Percentiles rank a stretch among this genome's conserved stretches.
Evolutionary conservation across 2,329 filamentous ascomycete genomes (phyloP).

Genomic region (Phaeosphaeriaceae sp.): DNA sequence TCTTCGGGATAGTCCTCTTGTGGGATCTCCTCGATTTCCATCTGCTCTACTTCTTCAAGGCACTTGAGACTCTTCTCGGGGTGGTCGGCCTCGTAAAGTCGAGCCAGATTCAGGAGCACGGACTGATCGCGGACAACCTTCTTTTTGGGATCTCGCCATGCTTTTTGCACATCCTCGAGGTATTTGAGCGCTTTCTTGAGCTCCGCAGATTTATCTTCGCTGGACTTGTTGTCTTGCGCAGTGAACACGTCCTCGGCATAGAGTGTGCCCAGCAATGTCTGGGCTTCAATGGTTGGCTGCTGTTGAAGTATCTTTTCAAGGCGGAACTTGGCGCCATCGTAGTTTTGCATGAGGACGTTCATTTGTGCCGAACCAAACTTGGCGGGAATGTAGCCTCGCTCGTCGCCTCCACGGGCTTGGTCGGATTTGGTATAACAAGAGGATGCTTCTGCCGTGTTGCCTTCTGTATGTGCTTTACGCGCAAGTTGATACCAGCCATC

Average conservation of each 20-base stretch:
- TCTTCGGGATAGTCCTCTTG: constrained; percentile 72
- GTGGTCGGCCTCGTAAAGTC: constrained; percentile 84
- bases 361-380: constrained; percentile 95
- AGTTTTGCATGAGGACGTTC: constrained; percentile 81
- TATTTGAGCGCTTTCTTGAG: constrained; percentile 85
- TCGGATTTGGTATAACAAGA: constrained; percentile 92
- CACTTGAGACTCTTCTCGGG: constrained; percentile 94
- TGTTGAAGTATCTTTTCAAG: constrained; percentile 94
- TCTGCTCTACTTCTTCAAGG: constrained; percentile 87
- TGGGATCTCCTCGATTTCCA: constrained; percentile 81
- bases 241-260: constrained; percentile 95
- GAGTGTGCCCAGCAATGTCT: constrained; percentile 88
- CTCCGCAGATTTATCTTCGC: constrained; percentile 87
- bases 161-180: constrained; percentile 81
- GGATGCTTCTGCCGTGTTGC: constrained; percentile 75
- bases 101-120: constrained; percentile 88
- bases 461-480: constrained; percentile 85
- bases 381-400: constrained; percentile 88
- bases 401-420: constrained; percentile 88
- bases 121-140: constrained; percentile 81
- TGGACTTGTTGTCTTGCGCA: constrained; percentile 72
- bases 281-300: constrained; percentile 82
- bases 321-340: constrained; percentile 89
- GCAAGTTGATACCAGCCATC: constrained; percentile 97
- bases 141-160: constrained; percentile 94